These are phyloP conservation scores for Fusarium nurragi DNA, from an alignment of 2,329 filamentous ascomycete genomes.

Conservation along the genomic window DNA sequence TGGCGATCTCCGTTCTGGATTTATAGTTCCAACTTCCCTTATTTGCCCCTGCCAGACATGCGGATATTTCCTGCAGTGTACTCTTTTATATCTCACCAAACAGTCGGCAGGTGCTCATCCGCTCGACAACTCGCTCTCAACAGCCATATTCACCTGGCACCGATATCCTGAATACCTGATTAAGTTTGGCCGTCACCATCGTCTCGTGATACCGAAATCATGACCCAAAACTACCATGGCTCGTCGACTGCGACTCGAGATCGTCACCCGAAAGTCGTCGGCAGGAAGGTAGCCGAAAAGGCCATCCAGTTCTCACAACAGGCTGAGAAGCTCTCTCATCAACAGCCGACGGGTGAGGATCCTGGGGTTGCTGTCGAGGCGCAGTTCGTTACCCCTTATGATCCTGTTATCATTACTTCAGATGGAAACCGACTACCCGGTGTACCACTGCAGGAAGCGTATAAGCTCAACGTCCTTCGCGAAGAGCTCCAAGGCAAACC, in stretches of 20 bases:
- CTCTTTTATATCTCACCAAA: neutral
- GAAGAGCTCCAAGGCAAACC: slow-evolving; percentile 55
- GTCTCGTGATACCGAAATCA: neutral
- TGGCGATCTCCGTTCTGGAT: slow-evolving; percentile 8
- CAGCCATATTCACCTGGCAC: neutral
- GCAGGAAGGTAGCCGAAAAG: slow-evolving; percentile 48
- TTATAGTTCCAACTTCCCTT: neutral
- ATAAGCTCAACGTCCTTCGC: slow-evolving; percentile 72
- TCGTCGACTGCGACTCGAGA: slow-evolving; percentile 13
- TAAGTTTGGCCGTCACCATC: neutral
- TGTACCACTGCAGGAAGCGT: slow-evolving; percentile 75
- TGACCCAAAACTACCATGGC: slow-evolving; percentile 26
- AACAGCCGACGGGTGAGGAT: slow-evolving; percentile 45
- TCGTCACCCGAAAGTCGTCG: slow-evolving; percentile 23
- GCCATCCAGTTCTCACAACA: slow-evolving; percentile 70
- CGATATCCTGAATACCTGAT: neutral
- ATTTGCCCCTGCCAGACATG: slow-evolving; percentile 20
- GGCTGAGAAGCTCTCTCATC: slow-evolving; percentile 64
- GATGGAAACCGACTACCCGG: slow-evolving; percentile 73
- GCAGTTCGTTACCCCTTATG: slow-evolving; percentile 72
- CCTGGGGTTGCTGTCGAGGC: slow-evolving; percentile 67
- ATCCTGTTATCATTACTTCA: slow-evolving; percentile 75
- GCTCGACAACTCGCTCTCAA: neutral
- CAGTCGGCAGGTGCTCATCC: neutral
- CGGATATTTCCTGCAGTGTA: slow-evolving; percentile 10